These are phyloP conservation scores for Exophiala sp. DNA, from an alignment of 2,329 filamentous ascomycete genomes.

Conservation along the genomic window DNA sequence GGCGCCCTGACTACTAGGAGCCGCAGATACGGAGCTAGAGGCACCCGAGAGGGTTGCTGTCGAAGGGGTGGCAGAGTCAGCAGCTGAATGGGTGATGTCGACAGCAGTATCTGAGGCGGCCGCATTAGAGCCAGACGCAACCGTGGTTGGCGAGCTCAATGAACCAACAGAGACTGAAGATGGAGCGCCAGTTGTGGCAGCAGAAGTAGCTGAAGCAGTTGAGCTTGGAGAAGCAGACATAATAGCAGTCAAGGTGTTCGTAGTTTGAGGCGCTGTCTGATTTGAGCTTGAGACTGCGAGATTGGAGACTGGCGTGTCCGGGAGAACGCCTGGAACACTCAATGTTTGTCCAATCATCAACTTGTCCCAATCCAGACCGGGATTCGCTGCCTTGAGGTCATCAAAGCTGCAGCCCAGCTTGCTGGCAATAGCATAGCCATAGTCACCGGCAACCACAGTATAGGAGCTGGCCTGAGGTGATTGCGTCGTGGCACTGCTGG, in stretches of 20 bases:
- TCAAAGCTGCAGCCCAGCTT: conserved; percentile 19
- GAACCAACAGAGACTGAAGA: not conserved
- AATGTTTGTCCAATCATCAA: conserved; percentile 19
- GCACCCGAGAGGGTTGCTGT: not conserved
- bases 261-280: not conserved
- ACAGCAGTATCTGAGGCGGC: no score
- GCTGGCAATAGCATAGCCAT: conserved; percentile 16
- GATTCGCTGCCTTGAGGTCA: conserved; percentile 21
- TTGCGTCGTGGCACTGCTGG: conserved; percentile 2
- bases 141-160: not conserved
- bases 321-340: conserved; percentile 13
- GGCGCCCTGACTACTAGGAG: not conserved
- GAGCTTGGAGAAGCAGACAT: not conserved
- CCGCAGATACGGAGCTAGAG: not conserved
- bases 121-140: not conserved
- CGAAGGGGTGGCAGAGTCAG: not conserved
- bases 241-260: not conserved
- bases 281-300: not conserved
- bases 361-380: conserved; percentile 20
- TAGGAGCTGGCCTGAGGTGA: conserved; percentile 3
- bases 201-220: not conserved
- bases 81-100: no score
- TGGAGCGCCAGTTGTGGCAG: not conserved
- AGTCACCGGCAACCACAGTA: conserved; percentile 19
- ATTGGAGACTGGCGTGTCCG: no score